Evolutionary conservation across 2,329 filamentous ascomycete genomes (phyloP), one percentile per base, ranked within the genome.

Genomic region (Sporothrix brasiliensis): DNA sequence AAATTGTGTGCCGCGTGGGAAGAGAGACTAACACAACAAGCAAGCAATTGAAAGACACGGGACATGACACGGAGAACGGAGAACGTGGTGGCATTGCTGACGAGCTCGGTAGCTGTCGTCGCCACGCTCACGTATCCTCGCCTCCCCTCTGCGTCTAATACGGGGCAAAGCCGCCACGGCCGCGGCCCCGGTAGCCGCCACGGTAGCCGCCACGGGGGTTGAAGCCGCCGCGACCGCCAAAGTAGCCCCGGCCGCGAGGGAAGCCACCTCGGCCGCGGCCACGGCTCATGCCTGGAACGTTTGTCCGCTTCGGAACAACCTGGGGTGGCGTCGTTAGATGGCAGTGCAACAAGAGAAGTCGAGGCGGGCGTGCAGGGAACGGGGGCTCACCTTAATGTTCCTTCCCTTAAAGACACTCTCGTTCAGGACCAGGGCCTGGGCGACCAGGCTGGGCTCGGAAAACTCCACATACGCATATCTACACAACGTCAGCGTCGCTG

Each of bases 391-490:
- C 88, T 99, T 99, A 79, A 99, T 88, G 80, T 95, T 96, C 77
- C 95, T 89, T 73, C 93, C 94, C 77, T 95, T 93, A 83, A 99
- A 97, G 71, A 96, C 86, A 80, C 93, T 97, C 82, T 99, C 95
- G 80, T 99, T 98, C 71, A 99, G 85, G 53, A 98, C 93, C 72
- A 99, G 87, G 34, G 95, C 95, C 80, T 97, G 92, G 63, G 92
- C 93, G 73, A 99, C 94, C 73, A 97, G 86, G 81, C 89, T 94
- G 65, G 95, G 93, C 82, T 98, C 95, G 72, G 92, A 91, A 79
- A 99, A 99, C 82, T 99, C 95, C 77, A 99, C 95, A 82, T 99
- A 99, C 78, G 95, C 95, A 83, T 99, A 99, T 74, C 94, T 97
- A 81, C 6, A 24, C 68, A 74, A 47, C 54, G 53, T 70, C 41